phyloP scores from a whole-genome alignment of 2,329 filamentous ascomycete genomes.

The Botryotinia calthae region DNA sequence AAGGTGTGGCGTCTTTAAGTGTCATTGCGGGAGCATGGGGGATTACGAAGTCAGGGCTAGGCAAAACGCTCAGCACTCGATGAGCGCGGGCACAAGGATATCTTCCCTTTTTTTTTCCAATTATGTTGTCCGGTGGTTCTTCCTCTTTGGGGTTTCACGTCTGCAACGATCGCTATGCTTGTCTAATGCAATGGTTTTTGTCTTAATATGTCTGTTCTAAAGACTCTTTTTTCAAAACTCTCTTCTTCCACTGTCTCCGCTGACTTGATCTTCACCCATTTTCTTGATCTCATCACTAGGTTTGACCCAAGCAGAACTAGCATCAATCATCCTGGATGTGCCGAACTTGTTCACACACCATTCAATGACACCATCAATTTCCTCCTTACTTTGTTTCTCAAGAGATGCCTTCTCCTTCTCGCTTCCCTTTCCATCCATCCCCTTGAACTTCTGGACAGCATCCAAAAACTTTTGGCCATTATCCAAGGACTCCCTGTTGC shows the following conservation, averaged over 20 bases:
- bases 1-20: conserved; percentile 28
- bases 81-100: conserved; percentile 21
- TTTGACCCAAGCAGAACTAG: conserved; percentile 35
- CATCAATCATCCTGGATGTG: conserved; percentile 43
- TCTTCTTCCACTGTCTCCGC: conserved; percentile 24
- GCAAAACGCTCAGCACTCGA: conserved; percentile 22
- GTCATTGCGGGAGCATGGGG: conserved; percentile 26
- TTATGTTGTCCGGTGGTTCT: conserved; percentile 25
- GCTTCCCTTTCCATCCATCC: conserved; percentile 9
- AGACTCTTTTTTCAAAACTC: conserved; percentile 20
- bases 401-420: conserved; percentile 22
- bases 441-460: conserved; percentile 38
- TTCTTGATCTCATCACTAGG: conserved; percentile 22
- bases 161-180: conserved; percentile 32
- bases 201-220: conserved; percentile 18
- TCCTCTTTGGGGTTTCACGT: conserved; percentile 29
- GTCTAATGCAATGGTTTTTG: conserved; percentile 23
- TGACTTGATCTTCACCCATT: conserved; percentile 24
- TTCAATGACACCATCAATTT: conserved; percentile 44
- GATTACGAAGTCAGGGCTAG: conserved; percentile 23
- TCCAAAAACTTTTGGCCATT: conserved; percentile 42
- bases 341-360: conserved; percentile 49
- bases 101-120: conserved; percentile 21
- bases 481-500: conserved; percentile 30
- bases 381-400: conserved; percentile 40